Conservation (phyloP, 2,329 filamentous ascomycete species). For the Thyridium curvatum region DNA sequence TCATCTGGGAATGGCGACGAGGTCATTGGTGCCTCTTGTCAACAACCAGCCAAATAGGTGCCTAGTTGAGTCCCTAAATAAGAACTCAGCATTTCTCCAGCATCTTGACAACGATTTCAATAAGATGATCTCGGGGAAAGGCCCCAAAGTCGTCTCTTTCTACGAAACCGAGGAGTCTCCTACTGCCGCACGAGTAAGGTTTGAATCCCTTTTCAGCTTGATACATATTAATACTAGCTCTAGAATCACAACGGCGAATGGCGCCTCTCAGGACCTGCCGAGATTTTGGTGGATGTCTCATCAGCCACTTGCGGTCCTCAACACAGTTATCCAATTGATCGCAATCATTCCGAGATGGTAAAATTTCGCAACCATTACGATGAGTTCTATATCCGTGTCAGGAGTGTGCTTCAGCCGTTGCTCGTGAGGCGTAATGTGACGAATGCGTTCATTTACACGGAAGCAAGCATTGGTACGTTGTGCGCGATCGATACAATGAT, state of each 20-base stretch:
- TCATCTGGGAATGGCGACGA: slow-evolving; percentile 8
- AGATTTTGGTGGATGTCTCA: not conserved
- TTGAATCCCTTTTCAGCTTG: not conserved
- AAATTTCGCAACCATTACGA: not conserved
- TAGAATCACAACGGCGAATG: not conserved
- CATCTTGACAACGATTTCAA: slow-evolving; percentile 4
- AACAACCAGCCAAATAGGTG: slow-evolving; percentile 6
- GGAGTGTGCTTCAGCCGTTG: no score
- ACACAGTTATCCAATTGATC: not conserved
- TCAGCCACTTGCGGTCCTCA: not conserved
- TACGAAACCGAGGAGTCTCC: slow-evolving; percentile 3
- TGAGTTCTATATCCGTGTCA: no score
- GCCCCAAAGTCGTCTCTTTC: slow-evolving; percentile 4
- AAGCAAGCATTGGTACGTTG: no score
- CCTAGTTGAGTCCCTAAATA: slow-evolving; percentile 10
- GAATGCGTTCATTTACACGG: no score
- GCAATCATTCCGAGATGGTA: not conserved
- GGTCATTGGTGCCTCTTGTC: slow-evolving; percentile 8
- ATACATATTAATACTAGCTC: not conserved
- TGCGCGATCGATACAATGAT: no score
- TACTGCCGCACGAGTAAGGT: not conserved
- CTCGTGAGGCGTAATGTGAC: no score
- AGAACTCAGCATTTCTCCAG: slow-evolving; percentile 9
- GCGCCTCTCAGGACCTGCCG: not conserved
- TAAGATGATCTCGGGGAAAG: no score